A percentile compares a stretch with the other conserved stretches of the same genome.
Conservation (phyloP, 176 grass and related monocot genomes). For the Tillandsia leiboldiana region DNA sequence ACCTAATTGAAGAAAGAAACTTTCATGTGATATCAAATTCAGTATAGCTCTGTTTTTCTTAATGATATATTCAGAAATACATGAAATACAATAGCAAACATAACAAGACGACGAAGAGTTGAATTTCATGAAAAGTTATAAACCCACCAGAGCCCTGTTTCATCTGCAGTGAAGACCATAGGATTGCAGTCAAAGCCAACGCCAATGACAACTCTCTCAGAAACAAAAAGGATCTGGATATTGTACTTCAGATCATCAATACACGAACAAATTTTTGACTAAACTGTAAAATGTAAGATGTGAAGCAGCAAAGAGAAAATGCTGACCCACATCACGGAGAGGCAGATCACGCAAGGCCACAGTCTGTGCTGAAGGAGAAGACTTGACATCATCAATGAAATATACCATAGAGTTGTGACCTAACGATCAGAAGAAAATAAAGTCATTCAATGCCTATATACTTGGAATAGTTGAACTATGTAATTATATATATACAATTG, state of each 20-base stretch:
- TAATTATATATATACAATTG: too few relatives aligned
- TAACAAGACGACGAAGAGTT: background rate
- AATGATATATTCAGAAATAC: background rate
- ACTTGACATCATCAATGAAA: conserved; percentile 87
- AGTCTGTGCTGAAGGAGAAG: conserved; percentile 72
- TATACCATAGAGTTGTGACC: conserved; percentile 97
- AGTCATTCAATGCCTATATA: background rate
- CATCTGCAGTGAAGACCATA: conserved; percentile 76
- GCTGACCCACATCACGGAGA: conserved; percentile 99
- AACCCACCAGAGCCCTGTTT: conserved; percentile 89
- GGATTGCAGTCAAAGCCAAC: conserved; percentile 99
- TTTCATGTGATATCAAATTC: background rate
- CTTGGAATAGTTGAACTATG: background rate
- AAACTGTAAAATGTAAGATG: conserved; percentile 21
- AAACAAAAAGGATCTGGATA: conserved; percentile 87
- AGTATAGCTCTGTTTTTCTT: too few relatives aligned
- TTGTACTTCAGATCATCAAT: background rate
- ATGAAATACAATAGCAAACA: background rate
- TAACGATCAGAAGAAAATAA: conserved; percentile 25
- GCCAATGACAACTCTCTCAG: conserved; percentile 74
- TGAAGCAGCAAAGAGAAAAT: conserved; percentile 67
- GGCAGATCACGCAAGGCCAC: conserved; percentile 79
- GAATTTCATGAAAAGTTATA: conserved; percentile 14
- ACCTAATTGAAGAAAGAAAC: background rate
- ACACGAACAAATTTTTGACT: conserved; percentile 16